phyloP scores from a whole-genome alignment of 208 protist species.

The Leishmania braziliensis region DNA sequence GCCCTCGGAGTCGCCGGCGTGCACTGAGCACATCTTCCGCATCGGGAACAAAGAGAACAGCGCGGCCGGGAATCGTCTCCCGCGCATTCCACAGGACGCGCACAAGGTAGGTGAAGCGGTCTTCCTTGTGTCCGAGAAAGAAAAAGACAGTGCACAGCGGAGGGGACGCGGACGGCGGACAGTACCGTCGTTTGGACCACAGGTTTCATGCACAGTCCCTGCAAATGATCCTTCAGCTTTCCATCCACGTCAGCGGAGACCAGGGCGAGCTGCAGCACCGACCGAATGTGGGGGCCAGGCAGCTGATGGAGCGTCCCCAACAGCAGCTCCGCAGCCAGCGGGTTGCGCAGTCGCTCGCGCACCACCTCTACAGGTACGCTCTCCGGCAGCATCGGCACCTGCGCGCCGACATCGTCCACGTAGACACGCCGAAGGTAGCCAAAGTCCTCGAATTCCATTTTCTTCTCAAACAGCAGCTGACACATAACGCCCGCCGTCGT shows the following conservation, averaged over 20 bases:
- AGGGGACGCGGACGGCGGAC: conserved; percentile 65
- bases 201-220: conserved; percentile 77
- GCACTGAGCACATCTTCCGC: conserved; percentile 58
- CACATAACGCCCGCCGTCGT: conserved; percentile 84
- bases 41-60: conserved; percentile 65
- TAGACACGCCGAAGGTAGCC: conserved; percentile 86
- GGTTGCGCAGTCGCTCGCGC: conserved; percentile 75
- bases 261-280: conserved; percentile 78
- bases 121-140: conserved; percentile 30
- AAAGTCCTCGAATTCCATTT: conserved; percentile 86
- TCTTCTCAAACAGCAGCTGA: conserved; percentile 83
- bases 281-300: conserved; percentile 83
- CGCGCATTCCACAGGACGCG: conserved; percentile 69
- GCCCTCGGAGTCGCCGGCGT: conserved; percentile 53
- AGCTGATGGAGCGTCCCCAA: conserved; percentile 85
- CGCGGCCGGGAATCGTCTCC: conserved; percentile 70
- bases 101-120: conserved; percentile 51
- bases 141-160: conserved; percentile 86
- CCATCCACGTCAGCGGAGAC: conserved; percentile 76
- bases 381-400: conserved; percentile 63
- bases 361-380: conserved; percentile 46
- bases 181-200: conserved; percentile 72
- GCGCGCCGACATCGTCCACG: conserved; percentile 79
- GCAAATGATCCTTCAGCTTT: conserved; percentile 72
- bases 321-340: conserved; percentile 70